Percentiles rank a stretch among this genome's conserved stretches.
phyloP scores from a whole-genome alignment of 1,139 yeast genomes.

The Blastobotrys malaysiensis region DNA sequence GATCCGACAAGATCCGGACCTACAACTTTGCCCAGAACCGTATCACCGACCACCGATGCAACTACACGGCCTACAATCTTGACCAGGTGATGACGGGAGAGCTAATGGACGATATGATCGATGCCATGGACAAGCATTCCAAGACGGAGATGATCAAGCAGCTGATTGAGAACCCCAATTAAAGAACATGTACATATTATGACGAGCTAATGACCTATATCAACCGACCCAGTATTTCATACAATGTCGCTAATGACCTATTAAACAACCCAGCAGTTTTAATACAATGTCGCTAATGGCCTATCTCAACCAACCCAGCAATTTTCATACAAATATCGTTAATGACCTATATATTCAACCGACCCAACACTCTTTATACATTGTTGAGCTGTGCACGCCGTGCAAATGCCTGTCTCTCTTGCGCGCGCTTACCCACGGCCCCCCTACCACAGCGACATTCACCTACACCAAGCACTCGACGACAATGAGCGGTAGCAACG shows the following conservation, averaged over 20 bases:
- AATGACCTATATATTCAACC: too few relatives aligned
- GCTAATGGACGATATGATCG: slow-evolving; percentile 54
- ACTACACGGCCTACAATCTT: slow-evolving; percentile 70
- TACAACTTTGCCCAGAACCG: slow-evolving; percentile 91
- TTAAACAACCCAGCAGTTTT: too few relatives aligned
- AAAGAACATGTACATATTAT: background rate
- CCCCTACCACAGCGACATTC: background rate
- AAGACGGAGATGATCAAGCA: slow-evolving; percentile 42
- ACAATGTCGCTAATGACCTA: background rate
- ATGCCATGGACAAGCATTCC: slow-evolving; percentile 46
- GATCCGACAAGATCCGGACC: slow-evolving; percentile 91
- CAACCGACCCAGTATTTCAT: too few relatives aligned
- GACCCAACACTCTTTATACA: too few relatives aligned
- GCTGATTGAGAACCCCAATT: slow-evolving; percentile 22
- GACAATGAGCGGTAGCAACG: background rate
- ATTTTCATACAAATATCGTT: too few relatives aligned
- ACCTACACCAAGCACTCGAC: background rate
- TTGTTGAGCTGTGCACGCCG: too few relatives aligned
- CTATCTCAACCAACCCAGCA: too few relatives aligned
- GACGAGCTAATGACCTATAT: background rate
- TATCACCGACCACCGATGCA: slow-evolving; percentile 90
- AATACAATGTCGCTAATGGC: too few relatives aligned
- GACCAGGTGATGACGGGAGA: slow-evolving; percentile 74
- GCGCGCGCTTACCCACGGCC: too few relatives aligned
- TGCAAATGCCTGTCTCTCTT: too few relatives aligned